Conservation (phyloP, 108 stramenopile genomes). For the Nitzschia palea region DNA sequence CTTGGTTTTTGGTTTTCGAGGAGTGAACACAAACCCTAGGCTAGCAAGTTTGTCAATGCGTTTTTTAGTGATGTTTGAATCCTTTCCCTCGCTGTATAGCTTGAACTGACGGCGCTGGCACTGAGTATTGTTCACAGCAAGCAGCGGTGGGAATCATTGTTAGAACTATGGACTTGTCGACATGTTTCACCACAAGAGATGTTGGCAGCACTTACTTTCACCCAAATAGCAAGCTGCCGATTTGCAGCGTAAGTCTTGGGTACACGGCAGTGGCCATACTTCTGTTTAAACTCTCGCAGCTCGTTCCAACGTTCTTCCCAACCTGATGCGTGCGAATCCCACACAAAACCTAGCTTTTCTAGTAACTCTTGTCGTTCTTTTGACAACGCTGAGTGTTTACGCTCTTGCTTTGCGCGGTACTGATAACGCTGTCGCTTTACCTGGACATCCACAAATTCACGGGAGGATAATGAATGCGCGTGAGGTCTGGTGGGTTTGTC, state of each 20-base stretch:
- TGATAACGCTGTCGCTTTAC: constrained; percentile 25
- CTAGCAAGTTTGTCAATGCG: constrained; percentile 5
- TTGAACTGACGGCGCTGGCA: constrained; percentile 23
- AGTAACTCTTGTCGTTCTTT: constrained; percentile 28
- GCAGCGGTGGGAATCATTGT: not conserved
- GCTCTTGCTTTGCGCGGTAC: constrained; percentile 15
- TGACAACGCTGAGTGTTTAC: constrained; percentile 17
- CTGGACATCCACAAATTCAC: too few species aligned
- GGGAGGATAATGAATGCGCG: not conserved
- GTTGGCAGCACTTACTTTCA: not conserved
- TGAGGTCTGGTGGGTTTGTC: not conserved
- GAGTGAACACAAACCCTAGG: constrained; percentile 20
- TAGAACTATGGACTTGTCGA: too few species aligned
- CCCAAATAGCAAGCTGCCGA: constrained; percentile 14
- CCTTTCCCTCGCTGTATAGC: constrained; percentile 15
- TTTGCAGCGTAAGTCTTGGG: constrained; percentile 15
- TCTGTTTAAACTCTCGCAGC: constrained; percentile 8
- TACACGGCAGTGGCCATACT: constrained; percentile 19
- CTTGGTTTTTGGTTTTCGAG: not conserved
- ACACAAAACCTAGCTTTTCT: constrained; percentile 30
- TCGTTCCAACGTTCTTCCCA: constrained; percentile 27
- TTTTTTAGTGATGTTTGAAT: constrained; percentile 19
- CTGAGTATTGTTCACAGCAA: constrained; percentile 25
- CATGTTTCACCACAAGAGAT: not conserved
- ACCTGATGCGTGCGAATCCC: constrained; percentile 28